These are phyloP conservation scores for Musa itinerans DNA, from an alignment of 176 grass and related monocot genomes.

Conservation along the genomic window DNA sequence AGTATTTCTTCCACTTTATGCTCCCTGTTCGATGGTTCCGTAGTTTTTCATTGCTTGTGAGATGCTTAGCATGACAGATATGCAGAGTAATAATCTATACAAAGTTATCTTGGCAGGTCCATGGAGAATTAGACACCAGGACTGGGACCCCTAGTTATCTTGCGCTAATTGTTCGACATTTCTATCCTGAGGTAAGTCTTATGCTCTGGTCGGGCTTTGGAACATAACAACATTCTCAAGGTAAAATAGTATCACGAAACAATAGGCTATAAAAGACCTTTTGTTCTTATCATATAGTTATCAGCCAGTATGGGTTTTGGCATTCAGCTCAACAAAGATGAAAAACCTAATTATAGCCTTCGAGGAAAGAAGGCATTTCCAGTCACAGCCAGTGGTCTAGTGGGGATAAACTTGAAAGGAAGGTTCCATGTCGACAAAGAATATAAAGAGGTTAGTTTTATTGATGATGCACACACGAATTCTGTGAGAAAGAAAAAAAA, in stretches of 20 bases:
- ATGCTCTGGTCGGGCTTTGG: not conserved
- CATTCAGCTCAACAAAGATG: constrained; percentile 34
- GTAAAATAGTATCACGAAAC: not conserved
- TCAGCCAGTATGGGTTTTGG: constrained; percentile 53
- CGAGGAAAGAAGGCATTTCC: constrained; percentile 54
- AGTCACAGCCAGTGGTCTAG: constrained; percentile 28
- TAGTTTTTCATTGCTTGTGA: not conserved
- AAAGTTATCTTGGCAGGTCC: constrained; percentile 36
- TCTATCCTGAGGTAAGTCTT: constrained; percentile 39
- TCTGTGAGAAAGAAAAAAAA: not conserved
- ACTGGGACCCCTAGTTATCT: constrained; percentile 38
- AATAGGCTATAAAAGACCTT: not conserved
- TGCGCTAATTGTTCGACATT: constrained; percentile 47
- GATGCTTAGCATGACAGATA: not conserved
- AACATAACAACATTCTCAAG: not conserved
- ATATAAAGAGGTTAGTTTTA: constrained; percentile 45
- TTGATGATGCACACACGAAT: not conserved
- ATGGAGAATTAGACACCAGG: constrained; percentile 58
- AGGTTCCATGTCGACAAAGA: constrained; percentile 35
- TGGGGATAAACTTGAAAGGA: constrained; percentile 59
- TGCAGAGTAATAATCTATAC: not conserved
- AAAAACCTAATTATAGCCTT: constrained; percentile 42
- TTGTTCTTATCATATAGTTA: constrained; percentile 29
- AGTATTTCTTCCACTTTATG: not conserved
- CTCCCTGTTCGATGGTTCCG: no score